These are phyloP conservation scores for Magnaporthales sp. DNA, from an alignment of 2,329 filamentous ascomycete species.

Conservation along the genomic window DNA sequence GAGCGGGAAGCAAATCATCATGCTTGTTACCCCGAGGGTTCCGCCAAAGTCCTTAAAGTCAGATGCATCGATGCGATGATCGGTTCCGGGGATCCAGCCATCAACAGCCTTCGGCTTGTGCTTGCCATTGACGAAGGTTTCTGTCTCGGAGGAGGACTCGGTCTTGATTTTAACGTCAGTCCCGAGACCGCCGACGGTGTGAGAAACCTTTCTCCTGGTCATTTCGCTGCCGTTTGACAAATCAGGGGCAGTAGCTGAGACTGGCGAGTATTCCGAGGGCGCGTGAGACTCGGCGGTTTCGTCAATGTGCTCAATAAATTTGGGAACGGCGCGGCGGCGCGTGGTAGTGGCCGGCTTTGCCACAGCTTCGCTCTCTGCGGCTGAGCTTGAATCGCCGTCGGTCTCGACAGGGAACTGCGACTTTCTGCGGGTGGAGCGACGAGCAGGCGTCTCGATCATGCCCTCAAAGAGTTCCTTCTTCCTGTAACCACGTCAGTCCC, in stretches of 20 bases:
- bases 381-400: conserved; percentile 40
- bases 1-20: conserved; percentile 90
- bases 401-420: conserved; percentile 35
- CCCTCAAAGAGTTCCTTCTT: conserved; percentile 55
- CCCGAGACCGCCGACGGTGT: not conserved
- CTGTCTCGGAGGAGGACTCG: conserved; percentile 17
- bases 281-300: conserved; percentile 34
- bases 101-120: conserved; percentile 29
- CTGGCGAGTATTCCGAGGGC: conserved; percentile 15
- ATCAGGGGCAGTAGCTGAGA: conserved; percentile 18
- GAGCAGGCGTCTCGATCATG: conserved; percentile 49
- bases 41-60: conserved; percentile 80
- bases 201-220: conserved; percentile 5
- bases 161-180: conserved; percentile 11
- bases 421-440: conserved; percentile 39
- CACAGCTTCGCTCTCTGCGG: conserved; percentile 26
- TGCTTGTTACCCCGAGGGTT: conserved; percentile 63
- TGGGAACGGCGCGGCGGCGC: conserved; percentile 37
- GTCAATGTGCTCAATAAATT: conserved; percentile 41
- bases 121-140: conserved; percentile 21
- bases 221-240: conserved; percentile 16
- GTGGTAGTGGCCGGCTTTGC: conserved; percentile 12
- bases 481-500: conserved; percentile 21
- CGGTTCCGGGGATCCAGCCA: conserved; percentile 50
- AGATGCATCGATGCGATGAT: conserved; percentile 55